phyloP scores from a whole-genome alignment of 345 rosid species.

The Hevea brasiliensis region DNA sequence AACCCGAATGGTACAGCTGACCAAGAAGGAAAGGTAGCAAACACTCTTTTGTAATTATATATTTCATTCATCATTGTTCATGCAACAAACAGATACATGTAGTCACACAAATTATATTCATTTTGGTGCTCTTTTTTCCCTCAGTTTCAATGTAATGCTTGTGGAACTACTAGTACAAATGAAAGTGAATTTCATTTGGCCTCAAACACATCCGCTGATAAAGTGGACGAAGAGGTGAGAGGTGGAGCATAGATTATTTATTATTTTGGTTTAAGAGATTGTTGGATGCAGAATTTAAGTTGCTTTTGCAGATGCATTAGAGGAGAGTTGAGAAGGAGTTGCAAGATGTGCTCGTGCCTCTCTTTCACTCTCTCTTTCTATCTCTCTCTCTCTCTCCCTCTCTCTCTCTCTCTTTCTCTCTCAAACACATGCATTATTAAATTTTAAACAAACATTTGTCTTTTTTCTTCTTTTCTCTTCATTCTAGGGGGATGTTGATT shows the following conservation, averaged over 20 bases:
- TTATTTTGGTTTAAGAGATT: slow-evolving; percentile 8
- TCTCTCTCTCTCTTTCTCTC: no score
- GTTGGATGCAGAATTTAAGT: slow-evolving; percentile 12
- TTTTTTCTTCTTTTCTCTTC: not conserved
- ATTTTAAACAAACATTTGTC: not conserved
- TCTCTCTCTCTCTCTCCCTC: no score
- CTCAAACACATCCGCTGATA: slow-evolving; percentile 17
- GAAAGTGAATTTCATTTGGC: slow-evolving; percentile 16
- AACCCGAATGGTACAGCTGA: not conserved
- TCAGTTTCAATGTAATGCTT: slow-evolving; percentile 21
- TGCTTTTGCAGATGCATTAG: not conserved
- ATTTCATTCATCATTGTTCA: not conserved
- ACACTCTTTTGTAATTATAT: not conserved
- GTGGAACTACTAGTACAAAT: not conserved
- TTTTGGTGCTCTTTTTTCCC: slow-evolving; percentile 12
- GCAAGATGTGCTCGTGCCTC: not conserved
- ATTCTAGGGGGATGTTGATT: slow-evolving; percentile 44
- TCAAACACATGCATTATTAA: not conserved
- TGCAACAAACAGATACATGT: not conserved
- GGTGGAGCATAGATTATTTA: not conserved
- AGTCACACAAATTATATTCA: not conserved
- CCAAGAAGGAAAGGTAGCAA: slow-evolving; percentile 14
- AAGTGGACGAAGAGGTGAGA: slow-evolving; percentile 27
- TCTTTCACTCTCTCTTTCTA: no score
- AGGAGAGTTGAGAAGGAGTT: not conserved